Evolutionary conservation across 1,284 basidiomycete species (phyloP).

Genomic region (Trichosporon asahii): DNA sequence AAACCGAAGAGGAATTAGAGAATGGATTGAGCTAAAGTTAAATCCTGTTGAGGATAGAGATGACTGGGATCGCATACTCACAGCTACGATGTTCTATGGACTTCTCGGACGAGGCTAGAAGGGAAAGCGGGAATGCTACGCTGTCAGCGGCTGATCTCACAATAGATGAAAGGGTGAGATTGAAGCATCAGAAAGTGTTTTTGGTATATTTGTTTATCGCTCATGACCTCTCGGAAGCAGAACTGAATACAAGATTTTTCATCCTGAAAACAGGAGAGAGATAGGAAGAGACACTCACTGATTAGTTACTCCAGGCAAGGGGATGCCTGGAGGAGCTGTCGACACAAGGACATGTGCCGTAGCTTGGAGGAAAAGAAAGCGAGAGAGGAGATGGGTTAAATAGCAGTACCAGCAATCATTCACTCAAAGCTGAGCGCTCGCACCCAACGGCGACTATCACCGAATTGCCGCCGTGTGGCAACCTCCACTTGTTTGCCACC

Average conservation of each 20-base stretch:
- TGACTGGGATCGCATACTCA: slow-evolving; percentile 4
- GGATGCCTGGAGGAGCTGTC: slow-evolving; percentile 10
- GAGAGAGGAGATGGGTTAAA: slow-evolving; percentile 2
- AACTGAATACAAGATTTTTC: slow-evolving; percentile 47
- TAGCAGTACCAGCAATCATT: background rate
- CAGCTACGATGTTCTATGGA: slow-evolving; percentile 3
- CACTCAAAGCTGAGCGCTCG: slow-evolving; percentile 4
- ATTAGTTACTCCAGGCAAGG: slow-evolving; percentile 4
- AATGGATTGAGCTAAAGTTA: slow-evolving; percentile 54
- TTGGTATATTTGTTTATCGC: slow-evolving; percentile 49
- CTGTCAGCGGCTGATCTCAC: slow-evolving; percentile 15
- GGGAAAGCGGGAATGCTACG: background rate
- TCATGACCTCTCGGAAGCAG: slow-evolving; percentile 52
- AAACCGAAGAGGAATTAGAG: slow-evolving; percentile 40
- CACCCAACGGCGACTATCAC: slow-evolving; percentile 3
- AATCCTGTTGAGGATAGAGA: slow-evolving; percentile 40
- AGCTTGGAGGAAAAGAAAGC: slow-evolving; percentile 3
- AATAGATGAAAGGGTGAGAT: background rate
- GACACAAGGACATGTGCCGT: slow-evolving; percentile 11
- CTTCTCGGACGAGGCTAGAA: background rate
- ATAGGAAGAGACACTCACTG: slow-evolving; percentile 9
- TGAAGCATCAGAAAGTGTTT: slow-evolving; percentile 33
- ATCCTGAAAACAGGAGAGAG: slow-evolving; percentile 32
- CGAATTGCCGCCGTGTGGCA: slow-evolving; percentile 10
- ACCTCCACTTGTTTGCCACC: slow-evolving; percentile 14